Evolutionary conservation across 2,329 filamentous ascomycete species (phyloP), one percentile per base, ranked within the genome.

Genomic region (Dichotomopilus funicola): DNA sequence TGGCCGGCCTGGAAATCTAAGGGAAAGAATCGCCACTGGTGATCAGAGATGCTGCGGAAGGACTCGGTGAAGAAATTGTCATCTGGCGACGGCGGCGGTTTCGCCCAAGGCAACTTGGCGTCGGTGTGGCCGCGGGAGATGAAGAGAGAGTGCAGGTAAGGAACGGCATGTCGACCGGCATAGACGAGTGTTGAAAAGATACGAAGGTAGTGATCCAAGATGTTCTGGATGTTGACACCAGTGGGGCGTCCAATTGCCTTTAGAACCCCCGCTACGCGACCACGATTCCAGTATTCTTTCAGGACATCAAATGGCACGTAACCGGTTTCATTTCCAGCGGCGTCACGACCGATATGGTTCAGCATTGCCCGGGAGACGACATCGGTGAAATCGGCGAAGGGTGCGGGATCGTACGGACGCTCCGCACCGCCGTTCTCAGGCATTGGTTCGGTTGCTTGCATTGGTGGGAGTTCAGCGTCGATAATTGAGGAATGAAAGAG

Each of bases 121-220:
- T 49, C 47, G 13, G 9, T 10, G 13, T 38, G 9, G 36, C n/a
- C 33, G 47, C 13, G 35, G 5, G 35, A 38, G 13, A 49, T 31
- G 19, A 40, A 49, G 35, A 49, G 40, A 31, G 13, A 10, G 12
- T n/a, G 2, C 8, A 49, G 47, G 34, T 9, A 13, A 36, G 13
- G 13, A 31, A 49, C 35, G 13, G 19, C 5, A 10, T 49, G 13
- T 13, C 9, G 36, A 11, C 34, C 35, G 13, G 47, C n/a, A 36
- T 49, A 49, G 35, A 49, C 47, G 9, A 49, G 47, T 13, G 47
- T 49, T 35, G 47, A 49, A 38, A 49, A 49, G 35, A 49, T 49
- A 36, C 47, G 19, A 7, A 49, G 47, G 35, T 49, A 49, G n/a
- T 5, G 11, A 13, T 19, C 13, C n/a, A 5, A 6, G 36, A 49